Evolutionary conservation across 148 eudicot genomes (phyloP), one percentile per base, ranked within the genome.

Genomic region (Fallopia convolvulus): DNA sequence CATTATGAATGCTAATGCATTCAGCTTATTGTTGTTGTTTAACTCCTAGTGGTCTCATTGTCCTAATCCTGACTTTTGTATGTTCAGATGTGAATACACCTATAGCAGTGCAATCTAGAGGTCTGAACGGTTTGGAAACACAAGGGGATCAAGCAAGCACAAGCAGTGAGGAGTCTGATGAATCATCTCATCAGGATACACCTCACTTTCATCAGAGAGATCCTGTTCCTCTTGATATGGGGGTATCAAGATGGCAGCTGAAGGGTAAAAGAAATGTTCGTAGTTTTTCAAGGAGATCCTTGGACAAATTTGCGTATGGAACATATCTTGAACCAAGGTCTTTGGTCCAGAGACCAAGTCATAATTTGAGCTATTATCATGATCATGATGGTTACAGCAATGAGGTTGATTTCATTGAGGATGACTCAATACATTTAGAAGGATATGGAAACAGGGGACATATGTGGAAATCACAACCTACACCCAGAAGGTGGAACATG

Each of bases 181-280:
- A 87, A 52, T 53, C 70, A 65, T 77, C 79, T 50, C 82, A 79
- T 21, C 85, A 80, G 79, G 87, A 82, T 32, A 74, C 70, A 74
- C 80, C 93, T 80, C 86, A 79, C 75, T 82, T 82, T 77, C 81
- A 21, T 83, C 76, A 74, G 76, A 75, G 80, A 71, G 89, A 82
- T 70, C 87, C 80, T 61, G 82, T 60, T 46, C 76, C 81, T 53
- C 50, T 82, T 63, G 80, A 86, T 66, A 70, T 80, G 74, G 94
- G 84, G 75, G 86, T 88, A 50, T 93, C 97, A 18, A 89, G 87
- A 79, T 95, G 99, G 99, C 86, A 90, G 80, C 81, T 84, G 81
- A 95, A 93, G 85, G 87, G 99, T 74, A 95, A 91, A 82, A 85
- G 99, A 84, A 95, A 91, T 66, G 85, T 77, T 70, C 91, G 93